Conservation (phyloP, 352 stramenopile genomes). For the Pythium aquatile region DNA sequence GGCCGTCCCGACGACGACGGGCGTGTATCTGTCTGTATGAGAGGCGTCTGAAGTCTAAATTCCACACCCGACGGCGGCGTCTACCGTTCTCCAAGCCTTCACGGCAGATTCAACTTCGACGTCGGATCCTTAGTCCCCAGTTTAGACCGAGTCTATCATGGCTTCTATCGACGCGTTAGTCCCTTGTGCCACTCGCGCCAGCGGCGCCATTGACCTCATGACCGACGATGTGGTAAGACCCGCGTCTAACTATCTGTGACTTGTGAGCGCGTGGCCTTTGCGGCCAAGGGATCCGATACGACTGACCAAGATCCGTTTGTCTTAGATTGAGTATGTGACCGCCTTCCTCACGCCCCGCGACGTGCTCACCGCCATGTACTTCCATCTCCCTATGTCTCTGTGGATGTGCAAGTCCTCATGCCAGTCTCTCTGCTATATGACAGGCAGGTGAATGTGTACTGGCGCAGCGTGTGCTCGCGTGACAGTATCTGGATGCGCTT, state of each 20-base stretch:
- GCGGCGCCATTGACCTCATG: conserved; percentile 10
- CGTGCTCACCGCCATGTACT: conserved; percentile 46
- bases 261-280: conserved; percentile 22
- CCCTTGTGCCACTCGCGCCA: background rate
- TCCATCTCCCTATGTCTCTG: too few species aligned
- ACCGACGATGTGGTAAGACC: conserved; percentile 46
- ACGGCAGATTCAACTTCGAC: background rate
- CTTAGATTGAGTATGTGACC: conserved; percentile 49
- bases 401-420: too few species aligned
- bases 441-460: conserved; percentile 62
- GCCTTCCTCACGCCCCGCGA: conserved; percentile 54
- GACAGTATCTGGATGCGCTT: conserved; percentile 53
- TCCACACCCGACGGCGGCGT: background rate
- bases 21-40: too few species aligned
- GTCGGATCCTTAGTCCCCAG: background rate
- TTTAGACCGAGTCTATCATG: background rate
- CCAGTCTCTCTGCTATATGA: background rate
- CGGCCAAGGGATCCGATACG: background rate
- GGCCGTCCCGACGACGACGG: conserved; percentile 3
- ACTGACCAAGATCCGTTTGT: conserved; percentile 21
- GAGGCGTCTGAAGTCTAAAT: background rate
- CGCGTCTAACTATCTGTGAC: conserved; percentile 18
- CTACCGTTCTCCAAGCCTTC: background rate
- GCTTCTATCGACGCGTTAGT: background rate
- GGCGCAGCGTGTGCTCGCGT: conserved; percentile 40